Base-by-base conservation (phyloP, 2,329 filamentous ascomycete species). In the Oidium heveae region DNA sequence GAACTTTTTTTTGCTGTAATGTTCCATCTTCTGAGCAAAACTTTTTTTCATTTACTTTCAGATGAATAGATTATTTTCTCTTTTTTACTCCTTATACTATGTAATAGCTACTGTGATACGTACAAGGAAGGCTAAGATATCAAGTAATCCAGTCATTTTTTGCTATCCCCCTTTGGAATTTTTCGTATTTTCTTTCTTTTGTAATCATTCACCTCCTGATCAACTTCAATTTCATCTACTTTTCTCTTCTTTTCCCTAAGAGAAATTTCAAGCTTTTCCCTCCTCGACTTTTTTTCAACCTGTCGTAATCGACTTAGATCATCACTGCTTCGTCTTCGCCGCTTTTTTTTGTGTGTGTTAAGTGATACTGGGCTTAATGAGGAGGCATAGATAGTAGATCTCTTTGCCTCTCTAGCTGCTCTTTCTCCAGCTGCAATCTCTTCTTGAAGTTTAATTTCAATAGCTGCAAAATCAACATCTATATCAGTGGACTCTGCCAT, bases 361-460 rank as follows among this genome's bases (percentile, higher is more conserved):
- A 28, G 6, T 28, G 24, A 28, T 28, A 6, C 24, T 3, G 24
- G 24, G 6, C 39, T 43, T 43, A 2, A 43, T 43, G 15, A 43
- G 24, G 24, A 3, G 24, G 5, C 12, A n/a, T 43, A 9, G 39
- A 1, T 15, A 20, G 16, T 43, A 7, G 39, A 55, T 55, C 22
- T 52, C 53, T 20, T 20, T 16, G 8, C n/a, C 8, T 6, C 13
- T 54, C 15, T 55, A 52, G 53, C 24, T 53, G 53, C 55, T 57
- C 57, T 55, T 57, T 59, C 55, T 61, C 63, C 36, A 59, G 59
- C 41, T 55, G 53, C 46, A 61, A 55, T 52, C 55, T 55, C 43
- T 15, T 47, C 54, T 62, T 20, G 62, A 52, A 59, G 58, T 33
- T 62, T 58, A 44, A 55, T 39, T 37, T 61, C 61, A 49, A 59